These are phyloP conservation scores for Tetragonia tetragonoides DNA, from an alignment of 148 eudicot species.

Conservation along the genomic window DNA sequence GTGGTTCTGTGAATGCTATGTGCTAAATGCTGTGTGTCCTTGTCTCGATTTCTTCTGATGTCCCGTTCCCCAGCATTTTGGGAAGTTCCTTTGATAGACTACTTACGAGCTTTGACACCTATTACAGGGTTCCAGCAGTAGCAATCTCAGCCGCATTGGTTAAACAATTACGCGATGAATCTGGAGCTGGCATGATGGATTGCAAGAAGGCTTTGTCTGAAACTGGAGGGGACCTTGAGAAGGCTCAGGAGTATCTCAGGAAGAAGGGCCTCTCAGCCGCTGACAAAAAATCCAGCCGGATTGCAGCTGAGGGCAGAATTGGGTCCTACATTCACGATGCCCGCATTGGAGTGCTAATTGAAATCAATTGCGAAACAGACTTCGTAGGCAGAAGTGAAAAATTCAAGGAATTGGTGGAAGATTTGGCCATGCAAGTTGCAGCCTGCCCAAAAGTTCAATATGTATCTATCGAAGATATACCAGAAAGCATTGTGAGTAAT, in stretches of 20 bases:
- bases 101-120: slow-evolving; percentile 9
- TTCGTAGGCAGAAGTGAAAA: slow-evolving; percentile 85
- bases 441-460: slow-evolving; percentile 82
- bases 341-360: slow-evolving; percentile 87
- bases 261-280: slow-evolving; percentile 93
- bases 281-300: slow-evolving; percentile 86
- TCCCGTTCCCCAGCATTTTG: neutral
- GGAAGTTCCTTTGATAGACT: neutral
- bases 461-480: slow-evolving; percentile 76
- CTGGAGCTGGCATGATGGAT: slow-evolving; percentile 99
- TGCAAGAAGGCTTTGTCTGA: slow-evolving; percentile 96
- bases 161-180: slow-evolving; percentile 87
- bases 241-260: slow-evolving; percentile 91
- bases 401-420: slow-evolving; percentile 87
- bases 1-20: no score
- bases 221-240: slow-evolving; percentile 84
- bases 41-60: no score
- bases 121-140: slow-evolving; percentile 55
- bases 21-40: no score
- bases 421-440: slow-evolving; percentile 96
- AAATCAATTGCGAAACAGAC: slow-evolving; percentile 94
- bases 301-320: slow-evolving; percentile 92
- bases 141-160: slow-evolving; percentile 84
- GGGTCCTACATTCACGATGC: slow-evolving; percentile 95
- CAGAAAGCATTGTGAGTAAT: slow-evolving; percentile 51